Evolutionary conservation across 768 basidiomycete species (phyloP).

Genomic region (Ramaria rubella): DNA sequence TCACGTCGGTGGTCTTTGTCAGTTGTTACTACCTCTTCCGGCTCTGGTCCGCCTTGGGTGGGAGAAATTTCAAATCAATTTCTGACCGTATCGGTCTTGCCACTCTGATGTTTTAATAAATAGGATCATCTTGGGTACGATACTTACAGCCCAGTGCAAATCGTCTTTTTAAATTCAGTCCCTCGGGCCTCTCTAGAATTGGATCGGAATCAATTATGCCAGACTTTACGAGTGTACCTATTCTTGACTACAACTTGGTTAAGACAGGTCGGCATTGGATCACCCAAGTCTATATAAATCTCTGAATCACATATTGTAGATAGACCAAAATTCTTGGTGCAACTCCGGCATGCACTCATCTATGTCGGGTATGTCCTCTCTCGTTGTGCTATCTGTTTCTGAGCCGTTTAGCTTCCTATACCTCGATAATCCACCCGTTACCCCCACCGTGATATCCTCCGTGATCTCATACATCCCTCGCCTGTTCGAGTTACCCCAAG

Average conservation of each 20-base stretch:
- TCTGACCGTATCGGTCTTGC: too few relatives aligned
- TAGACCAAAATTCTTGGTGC: conserved; percentile 49
- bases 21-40: too few relatives aligned
- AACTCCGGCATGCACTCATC: conserved; percentile 66
- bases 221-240: conserved; percentile 57
- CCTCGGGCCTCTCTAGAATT: too few relatives aligned
- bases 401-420: conserved; percentile 53
- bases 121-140: too few relatives aligned
- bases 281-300: background rate
- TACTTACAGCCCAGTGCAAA: too few relatives aligned
- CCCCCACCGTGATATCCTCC: conserved; percentile 37
- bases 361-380: conserved; percentile 43
- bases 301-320: conserved; percentile 22
- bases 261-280: conserved; percentile 19
- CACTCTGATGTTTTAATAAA: too few relatives aligned
- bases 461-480: conserved; percentile 57
- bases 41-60: too few relatives aligned
- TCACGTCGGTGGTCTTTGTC: too few relatives aligned
- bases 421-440: conserved; percentile 58
- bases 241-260: conserved; percentile 60
- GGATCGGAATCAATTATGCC: conserved; percentile 18
- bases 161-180: too few relatives aligned
- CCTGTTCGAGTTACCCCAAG: conserved; percentile 64
- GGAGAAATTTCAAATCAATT: too few relatives aligned
- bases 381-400: background rate